A percentile compares a stretch with the other conserved stretches of the same genome.
Evolutionary conservation across 2,329 filamentous ascomycete genomes (phyloP).

Genomic region (Arthrinium phaeospermum): DNA sequence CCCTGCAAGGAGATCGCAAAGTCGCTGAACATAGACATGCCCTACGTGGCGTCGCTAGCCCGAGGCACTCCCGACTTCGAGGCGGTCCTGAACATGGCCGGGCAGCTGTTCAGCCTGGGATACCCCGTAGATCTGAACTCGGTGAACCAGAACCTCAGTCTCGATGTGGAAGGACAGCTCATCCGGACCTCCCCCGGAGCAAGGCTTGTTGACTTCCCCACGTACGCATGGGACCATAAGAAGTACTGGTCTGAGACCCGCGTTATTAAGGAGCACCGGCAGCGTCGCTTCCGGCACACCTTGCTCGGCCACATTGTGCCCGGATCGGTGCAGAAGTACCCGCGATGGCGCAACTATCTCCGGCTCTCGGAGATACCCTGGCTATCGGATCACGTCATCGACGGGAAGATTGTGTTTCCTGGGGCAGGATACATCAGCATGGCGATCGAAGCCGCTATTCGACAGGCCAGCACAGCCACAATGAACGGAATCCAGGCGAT

Average conservation of each 20-base stretch:
- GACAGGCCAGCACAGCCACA: slow-evolving; percentile 26
- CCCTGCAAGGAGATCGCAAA: slow-evolving; percentile 38
- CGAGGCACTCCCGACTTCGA: slow-evolving; percentile 28
- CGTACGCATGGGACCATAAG: slow-evolving; percentile 16
- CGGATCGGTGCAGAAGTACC: background rate
- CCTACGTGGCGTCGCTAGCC: slow-evolving; percentile 36
- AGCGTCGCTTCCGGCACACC: slow-evolving; percentile 16
- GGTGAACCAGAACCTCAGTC: background rate
- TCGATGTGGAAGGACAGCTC: background rate
- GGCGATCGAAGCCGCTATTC: slow-evolving; percentile 26
- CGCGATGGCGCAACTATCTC: slow-evolving; percentile 10
- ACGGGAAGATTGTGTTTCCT: slow-evolving; percentile 16
- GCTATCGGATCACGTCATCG: slow-evolving; percentile 18
- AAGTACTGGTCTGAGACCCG: background rate
- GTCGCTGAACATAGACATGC: slow-evolving; percentile 32
- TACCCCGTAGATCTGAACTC: slow-evolving; percentile 33
- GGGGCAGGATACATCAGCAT: slow-evolving; percentile 18
- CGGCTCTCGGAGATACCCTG: slow-evolving; percentile 13
- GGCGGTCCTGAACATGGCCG: slow-evolving; percentile 34
- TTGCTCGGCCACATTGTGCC: slow-evolving; percentile 11
- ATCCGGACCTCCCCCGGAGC: too few species aligned
- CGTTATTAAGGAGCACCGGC: background rate
- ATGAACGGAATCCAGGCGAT: slow-evolving; percentile 30
- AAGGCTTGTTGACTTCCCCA: background rate
- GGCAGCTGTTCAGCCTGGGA: slow-evolving; percentile 36